These are phyloP conservation scores for Rosa lucieae DNA, from an alignment of 306 rosid genomes.

Conservation along the genomic window DNA sequence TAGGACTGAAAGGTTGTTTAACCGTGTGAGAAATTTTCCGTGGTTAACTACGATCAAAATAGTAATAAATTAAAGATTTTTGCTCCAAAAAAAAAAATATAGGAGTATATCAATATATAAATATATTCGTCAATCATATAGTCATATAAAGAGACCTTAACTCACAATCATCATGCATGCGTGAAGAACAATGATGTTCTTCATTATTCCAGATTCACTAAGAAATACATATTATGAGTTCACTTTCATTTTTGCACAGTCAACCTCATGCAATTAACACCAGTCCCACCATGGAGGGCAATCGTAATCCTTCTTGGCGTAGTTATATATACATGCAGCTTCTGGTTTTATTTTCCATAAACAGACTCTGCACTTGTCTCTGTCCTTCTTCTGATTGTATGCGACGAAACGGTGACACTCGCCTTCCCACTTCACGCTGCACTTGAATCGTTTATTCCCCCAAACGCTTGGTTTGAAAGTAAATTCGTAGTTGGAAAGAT, in stretches of 20 bases:
- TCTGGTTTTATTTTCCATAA: background rate
- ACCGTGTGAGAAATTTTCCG: no score
- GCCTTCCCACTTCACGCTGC: background rate
- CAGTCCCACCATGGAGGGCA: background rate
- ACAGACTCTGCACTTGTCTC: background rate
- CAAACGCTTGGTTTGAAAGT: background rate
- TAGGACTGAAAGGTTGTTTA: no score
- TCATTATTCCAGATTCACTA: background rate
- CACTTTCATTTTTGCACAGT: background rate
- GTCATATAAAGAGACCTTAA: no score
- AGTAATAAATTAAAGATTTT: no score
- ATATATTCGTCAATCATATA: no score
- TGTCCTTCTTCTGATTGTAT: background rate
- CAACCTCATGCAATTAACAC: background rate
- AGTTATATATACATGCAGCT: background rate
- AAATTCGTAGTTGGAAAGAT: background rate
- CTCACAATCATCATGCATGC: background rate
- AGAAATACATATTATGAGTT: background rate
- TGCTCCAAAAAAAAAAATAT: no score
- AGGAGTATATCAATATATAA: no score
- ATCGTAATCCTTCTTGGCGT: background rate
- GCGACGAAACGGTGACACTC: background rate
- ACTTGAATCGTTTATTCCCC: background rate
- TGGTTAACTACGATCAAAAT: no score
- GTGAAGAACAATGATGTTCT: background rate